Conservation (phyloP, 352 stramenopile species). For the Blastocystis sp. region DNA sequence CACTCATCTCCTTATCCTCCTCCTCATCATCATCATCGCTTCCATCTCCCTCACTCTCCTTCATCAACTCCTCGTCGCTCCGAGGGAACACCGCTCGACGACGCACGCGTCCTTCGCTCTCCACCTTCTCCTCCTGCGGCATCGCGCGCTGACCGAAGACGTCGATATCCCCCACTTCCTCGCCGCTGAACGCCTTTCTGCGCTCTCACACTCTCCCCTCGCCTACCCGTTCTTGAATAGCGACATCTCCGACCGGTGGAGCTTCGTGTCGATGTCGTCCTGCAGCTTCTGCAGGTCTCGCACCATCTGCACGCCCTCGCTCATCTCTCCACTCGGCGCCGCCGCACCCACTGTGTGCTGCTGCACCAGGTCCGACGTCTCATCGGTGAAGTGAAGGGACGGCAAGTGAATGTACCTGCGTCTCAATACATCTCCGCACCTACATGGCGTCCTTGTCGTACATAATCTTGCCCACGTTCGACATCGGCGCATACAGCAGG, state of each 20-base stretch:
- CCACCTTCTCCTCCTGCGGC: constrained; percentile 62
- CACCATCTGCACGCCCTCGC: constrained; percentile 57
- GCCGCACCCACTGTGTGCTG: constrained; percentile 29
- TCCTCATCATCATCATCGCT: constrained; percentile 58
- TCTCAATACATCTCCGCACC: neutral
- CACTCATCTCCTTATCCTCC: constrained; percentile 65
- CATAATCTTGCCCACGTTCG: constrained; percentile 88
- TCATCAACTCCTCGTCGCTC: constrained; percentile 67
- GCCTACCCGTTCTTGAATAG: constrained; percentile 81
- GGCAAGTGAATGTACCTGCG: constrained; percentile 61
- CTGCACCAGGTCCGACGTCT: constrained; percentile 45
- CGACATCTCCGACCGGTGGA: constrained; percentile 79
- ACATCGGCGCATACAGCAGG: constrained; percentile 80
- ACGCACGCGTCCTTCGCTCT: constrained; percentile 59
- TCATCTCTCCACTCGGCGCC: neutral
- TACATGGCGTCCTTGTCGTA: constrained; percentile 97
- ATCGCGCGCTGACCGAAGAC: constrained; percentile 64
- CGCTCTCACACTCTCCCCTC: constrained; percentile 58
- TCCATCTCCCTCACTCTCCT: constrained; percentile 65
- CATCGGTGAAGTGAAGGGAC: constrained; percentile 58
- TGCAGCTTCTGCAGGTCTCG: constrained; percentile 75
- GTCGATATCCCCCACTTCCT: constrained; percentile 55
- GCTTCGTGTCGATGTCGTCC: constrained; percentile 80
- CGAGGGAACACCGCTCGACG: constrained; percentile 32
- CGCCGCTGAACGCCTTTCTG: neutral